Evolutionary conservation across 345 rosid genomes (phyloP), one percentile per base, ranked within the genome.

Genomic region (Aquilaria malaccensis): DNA sequence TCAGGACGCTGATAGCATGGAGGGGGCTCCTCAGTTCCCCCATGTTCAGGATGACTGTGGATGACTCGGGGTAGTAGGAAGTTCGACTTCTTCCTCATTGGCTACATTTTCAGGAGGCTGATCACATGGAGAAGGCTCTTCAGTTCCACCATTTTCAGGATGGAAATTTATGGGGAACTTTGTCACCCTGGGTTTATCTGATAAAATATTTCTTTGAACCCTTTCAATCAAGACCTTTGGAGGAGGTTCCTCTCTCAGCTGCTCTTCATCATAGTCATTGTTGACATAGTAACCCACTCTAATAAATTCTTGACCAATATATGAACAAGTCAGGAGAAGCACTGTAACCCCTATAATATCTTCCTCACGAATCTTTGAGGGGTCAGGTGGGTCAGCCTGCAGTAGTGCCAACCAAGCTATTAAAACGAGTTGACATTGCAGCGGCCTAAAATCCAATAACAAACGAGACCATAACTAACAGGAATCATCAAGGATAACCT

Each of bases 91-190:
- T 37, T 37, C 43, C 54, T 63, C 75, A 37, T 71, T 70, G 45
- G 50, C 78, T 50, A 69, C 74, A 32, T 61, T 62, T 72, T 74
- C 84, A 53, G 69, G 52, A 13, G 79, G 77, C 62, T 75, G 81
- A 52, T 74, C 80, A 13, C 73, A 59, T n/a, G 74, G 58, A 47
- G 74, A 71, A 11, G 73, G 58, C 56, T 76, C 79, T 58, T 70
- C 80, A 9, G 30, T 64, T 75, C 83, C 83, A 56, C 74, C 67
- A 30, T 77, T 79, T 59, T 85, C 96, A 0, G 98, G 96, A 76
- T 82, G 91, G 73, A 93, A 93, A 63, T 89, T 87, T 64, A 93
- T 84, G 65, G 97, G 98, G 72, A 93, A 93, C 71, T 93, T 93
- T 12, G 96, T 93, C 22, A 89, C 98, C 67, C 97, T 76, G 33